Base-by-base conservation (phyloP, 495 filamentous ascomycete genomes). In the Tuber brumale region DNA sequence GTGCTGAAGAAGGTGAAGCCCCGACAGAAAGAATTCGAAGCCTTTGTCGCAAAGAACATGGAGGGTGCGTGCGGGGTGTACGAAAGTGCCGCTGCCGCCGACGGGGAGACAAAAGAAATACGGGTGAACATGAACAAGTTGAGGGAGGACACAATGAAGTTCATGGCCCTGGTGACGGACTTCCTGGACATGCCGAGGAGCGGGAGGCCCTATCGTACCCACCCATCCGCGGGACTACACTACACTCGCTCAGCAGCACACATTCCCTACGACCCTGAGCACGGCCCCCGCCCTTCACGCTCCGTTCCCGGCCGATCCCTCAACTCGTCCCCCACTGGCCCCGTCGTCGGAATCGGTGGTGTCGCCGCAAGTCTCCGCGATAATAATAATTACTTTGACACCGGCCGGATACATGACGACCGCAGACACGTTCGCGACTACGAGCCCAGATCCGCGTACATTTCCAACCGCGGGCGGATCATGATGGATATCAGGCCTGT, bases 161-260 rank as follows among this genome's bases (percentile, higher is more conserved):
- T 83, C 14, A 73, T 76, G 66, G 35, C 35, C 8, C 61, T 83
- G 43, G 77, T 80, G 6, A 45, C 73, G 14, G 75, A 69, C 18
- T 83, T 83, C 74, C 48, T 83, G 23, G 82, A 83, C 37, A 73
- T 83, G 80, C 88, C 88, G 18, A 82, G 85, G 19, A 80, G 82
- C 10, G 91, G 92, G 3, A 92, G 94, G 5, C 93, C 92, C 1
- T 88, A 88, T 14, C 42, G 72, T 73, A 98, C 95, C 14, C 95
- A 99, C 84, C 95, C 96, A 1, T 95, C 94, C 2, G 96, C 91
- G 3, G 95, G 95, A 76, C 85, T 98, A 27, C 92, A 92, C 51
- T 97, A 98, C 85, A 86, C 91, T 43, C 90, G 94, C 74, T 91
- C 92, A 23, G 84, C 88, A 46, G 87, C 90, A 37, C 87, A 90